These are phyloP conservation scores for Cryphonectria carpinicola DNA, from an alignment of 2,329 filamentous ascomycete genomes.

Conservation along the genomic window DNA sequence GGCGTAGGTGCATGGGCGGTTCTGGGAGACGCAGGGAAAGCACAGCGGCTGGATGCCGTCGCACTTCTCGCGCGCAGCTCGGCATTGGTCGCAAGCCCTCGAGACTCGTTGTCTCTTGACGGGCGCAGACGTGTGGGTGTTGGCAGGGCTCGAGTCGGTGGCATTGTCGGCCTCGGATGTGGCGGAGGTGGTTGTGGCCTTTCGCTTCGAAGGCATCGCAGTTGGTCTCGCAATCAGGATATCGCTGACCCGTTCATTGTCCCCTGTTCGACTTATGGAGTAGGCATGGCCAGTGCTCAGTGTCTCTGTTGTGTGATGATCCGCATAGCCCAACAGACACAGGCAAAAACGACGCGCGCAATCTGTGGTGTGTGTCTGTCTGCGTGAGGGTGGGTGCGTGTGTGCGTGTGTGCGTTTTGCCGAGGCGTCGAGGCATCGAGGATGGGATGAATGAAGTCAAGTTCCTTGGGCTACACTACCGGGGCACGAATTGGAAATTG, in stretches of 20 bases:
- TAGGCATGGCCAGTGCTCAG: conserved; percentile 8
- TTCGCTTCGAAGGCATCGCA: conserved; percentile 47
- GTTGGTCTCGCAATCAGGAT: conserved; percentile 28
- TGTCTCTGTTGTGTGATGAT: conserved; percentile 5
- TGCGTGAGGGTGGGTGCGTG: neutral
- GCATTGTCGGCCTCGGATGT: conserved; percentile 32
- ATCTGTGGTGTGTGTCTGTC: neutral
- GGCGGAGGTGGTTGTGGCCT: conserved; percentile 31
- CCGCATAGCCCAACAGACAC: neutral
- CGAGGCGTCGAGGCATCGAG: neutral
- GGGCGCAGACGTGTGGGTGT: conserved; percentile 33
- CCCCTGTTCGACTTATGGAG: conserved; percentile 17
- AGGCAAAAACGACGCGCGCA: neutral
- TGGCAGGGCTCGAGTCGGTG: conserved; percentile 21
- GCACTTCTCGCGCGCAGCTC: conserved; percentile 71
- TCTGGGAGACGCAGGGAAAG: conserved; percentile 66
- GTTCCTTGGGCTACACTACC: neutral
- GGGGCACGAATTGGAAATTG: conserved; percentile 6
- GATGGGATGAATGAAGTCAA: neutral
- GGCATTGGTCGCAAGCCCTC: conserved; percentile 70
- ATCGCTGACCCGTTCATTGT: conserved; percentile 36
- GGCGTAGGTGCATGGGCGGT: conserved; percentile 71
- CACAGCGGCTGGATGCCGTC: conserved; percentile 71
- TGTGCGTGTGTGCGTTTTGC: conserved; percentile 4
- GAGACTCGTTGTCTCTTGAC: conserved; percentile 68